A percentile compares a stretch with the other conserved stretches of the same genome.
phyloP scores from a whole-genome alignment of 2,329 filamentous ascomycete genomes.

The Neonectria sp. region DNA sequence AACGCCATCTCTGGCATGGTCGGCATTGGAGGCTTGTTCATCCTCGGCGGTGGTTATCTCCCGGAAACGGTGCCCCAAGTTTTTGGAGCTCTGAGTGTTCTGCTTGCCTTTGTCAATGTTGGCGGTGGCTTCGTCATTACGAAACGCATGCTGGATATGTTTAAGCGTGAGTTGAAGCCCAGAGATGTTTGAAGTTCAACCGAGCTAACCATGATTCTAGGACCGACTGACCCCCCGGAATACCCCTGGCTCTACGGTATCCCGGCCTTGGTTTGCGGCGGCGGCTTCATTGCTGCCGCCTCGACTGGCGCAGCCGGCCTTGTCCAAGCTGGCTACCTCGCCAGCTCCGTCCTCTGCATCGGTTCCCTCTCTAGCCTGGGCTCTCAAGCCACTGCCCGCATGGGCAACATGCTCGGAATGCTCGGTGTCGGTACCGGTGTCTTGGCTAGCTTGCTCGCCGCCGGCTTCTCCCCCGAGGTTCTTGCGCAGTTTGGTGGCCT shows the following conservation, averaged over 20 bases:
- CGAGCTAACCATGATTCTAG: constrained; percentile 51
- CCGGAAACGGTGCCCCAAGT: constrained; percentile 84
- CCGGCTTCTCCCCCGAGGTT: constrained; percentile 84
- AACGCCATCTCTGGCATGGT: constrained; percentile 96
- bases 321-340: constrained; percentile 89
- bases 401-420: constrained; percentile 89
- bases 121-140: constrained; percentile 93
- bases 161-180: constrained; percentile 70
- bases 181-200: too few relatives aligned
- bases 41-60: constrained; percentile 86
- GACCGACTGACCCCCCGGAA: constrained; percentile 87
- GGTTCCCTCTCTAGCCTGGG: constrained; percentile 86
- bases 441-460: constrained; percentile 84
- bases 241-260: constrained; percentile 91
- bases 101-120: constrained; percentile 90
- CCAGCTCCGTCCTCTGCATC: constrained; percentile 89
- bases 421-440: constrained; percentile 88
- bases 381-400: constrained; percentile 85
- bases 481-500: constrained; percentile 85
- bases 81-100: constrained; percentile 84
- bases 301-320: constrained; percentile 87
- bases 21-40: constrained; percentile 88
- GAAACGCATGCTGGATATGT: constrained; percentile 95
- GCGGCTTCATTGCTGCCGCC: constrained; percentile 85
- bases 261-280: constrained; percentile 83